Percentiles rank a stretch among this genome's conserved stretches.
Evolutionary conservation across 805 yeast genomes (phyloP).

Genomic region (Crinitomyces ghanaensis): DNA sequence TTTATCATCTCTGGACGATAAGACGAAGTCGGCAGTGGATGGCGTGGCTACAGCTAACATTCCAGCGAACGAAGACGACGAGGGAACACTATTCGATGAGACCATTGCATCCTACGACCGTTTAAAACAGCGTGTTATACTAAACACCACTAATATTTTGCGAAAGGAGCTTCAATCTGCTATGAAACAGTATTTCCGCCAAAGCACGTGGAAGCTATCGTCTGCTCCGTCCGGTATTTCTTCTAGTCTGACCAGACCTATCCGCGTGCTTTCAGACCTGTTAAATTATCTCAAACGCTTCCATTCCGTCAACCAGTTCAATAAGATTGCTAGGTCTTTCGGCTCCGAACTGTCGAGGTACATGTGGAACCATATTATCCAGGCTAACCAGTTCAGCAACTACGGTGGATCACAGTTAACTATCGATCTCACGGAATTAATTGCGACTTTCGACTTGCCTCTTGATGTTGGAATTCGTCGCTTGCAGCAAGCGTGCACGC

Average conservation of each 20-base stretch:
- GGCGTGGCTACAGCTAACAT: too few species aligned
- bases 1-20: too few species aligned
- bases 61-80: constrained; percentile 19
- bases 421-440: constrained; percentile 25
- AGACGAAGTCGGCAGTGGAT: too few species aligned
- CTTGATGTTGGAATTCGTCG: constrained; percentile 4
- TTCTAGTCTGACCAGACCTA: constrained; percentile 19
- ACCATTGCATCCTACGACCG: constrained; percentile 30
- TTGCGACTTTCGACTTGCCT: constrained; percentile 15
- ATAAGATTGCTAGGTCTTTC: constrained; percentile 19
- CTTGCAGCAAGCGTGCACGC: constrained; percentile 9
- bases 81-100: constrained; percentile 34
- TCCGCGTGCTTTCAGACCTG: constrained; percentile 21
- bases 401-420: constrained; percentile 28
- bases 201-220: constrained; percentile 22
- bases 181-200: constrained; percentile 29
- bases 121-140: constrained; percentile 23
- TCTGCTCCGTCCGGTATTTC: constrained; percentile 5
- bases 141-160: constrained; percentile 24
- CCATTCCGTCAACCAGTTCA: constrained; percentile 24
- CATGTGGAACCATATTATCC: constrained; percentile 30
- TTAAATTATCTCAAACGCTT: constrained; percentile 24
- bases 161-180: constrained; percentile 28
- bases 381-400: constrained; percentile 28
- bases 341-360: constrained; percentile 26